A percentile compares a stretch with the other conserved stretches of the same genome.
These are phyloP conservation scores for Ampelomyces quisqualis DNA, from an alignment of 2,329 filamentous ascomycete genomes.

Conservation along the genomic window DNA sequence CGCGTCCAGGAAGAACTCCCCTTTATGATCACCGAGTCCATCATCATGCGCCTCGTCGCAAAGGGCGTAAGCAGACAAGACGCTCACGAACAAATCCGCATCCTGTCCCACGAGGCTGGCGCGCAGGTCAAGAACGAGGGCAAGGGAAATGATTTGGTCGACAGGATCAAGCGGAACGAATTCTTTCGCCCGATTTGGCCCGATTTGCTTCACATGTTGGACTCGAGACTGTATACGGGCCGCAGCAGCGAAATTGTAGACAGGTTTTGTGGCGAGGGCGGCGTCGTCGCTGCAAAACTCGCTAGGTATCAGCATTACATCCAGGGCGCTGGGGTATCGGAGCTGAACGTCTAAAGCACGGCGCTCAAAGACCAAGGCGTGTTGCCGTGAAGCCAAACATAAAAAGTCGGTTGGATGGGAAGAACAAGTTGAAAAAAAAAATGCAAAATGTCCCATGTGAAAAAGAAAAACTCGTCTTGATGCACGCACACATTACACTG, in stretches of 20 bases:
- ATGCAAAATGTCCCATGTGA: too few relatives aligned
- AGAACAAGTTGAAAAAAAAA: too few relatives aligned
- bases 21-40: slow-evolving; percentile 72
- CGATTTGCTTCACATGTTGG: slow-evolving; percentile 68
- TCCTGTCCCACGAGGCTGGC: slow-evolving; percentile 75
- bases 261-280: slow-evolving; percentile 23
- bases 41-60: slow-evolving; percentile 66
- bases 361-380: too few relatives aligned
- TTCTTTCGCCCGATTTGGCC: slow-evolving; percentile 73
- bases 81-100: slow-evolving; percentile 80
- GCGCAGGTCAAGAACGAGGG: slow-evolving; percentile 71
- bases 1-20: slow-evolving; percentile 72
- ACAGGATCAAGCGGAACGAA: slow-evolving; percentile 68
- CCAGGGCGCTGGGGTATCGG: too few relatives aligned
- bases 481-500: too few relatives aligned
- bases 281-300: too few relatives aligned
- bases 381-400: too few relatives aligned
- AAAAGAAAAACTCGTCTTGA: too few relatives aligned
- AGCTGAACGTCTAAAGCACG: too few relatives aligned
- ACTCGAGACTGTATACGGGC: slow-evolving; percentile 62
- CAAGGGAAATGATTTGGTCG: slow-evolving; percentile 76
- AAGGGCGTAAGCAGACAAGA: slow-evolving; percentile 74
- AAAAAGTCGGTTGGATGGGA: too few relatives aligned
- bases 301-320: too few relatives aligned
- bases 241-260: slow-evolving; percentile 45